phyloP scores from a whole-genome alignment of 140 eudicot species.

The Cichorium intybus region DNA sequence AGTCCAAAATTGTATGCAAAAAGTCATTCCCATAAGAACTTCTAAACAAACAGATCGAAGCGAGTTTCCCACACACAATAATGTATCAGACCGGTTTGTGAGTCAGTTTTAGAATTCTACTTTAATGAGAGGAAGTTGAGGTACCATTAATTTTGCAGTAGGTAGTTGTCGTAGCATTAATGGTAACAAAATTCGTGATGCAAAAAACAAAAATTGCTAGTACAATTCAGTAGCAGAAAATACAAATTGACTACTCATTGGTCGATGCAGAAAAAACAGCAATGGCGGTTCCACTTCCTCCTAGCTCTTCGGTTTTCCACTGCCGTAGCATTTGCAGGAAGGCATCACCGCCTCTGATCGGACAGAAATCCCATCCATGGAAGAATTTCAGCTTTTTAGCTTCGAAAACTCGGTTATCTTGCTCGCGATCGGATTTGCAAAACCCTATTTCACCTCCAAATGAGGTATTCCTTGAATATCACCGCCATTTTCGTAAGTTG shows the following conservation, averaged over 20 bases:
- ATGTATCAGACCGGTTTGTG: no score
- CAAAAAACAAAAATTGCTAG: neutral
- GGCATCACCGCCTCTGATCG: slow-evolving; percentile 16
- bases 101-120: no score
- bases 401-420: slow-evolving; percentile 16
- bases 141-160: neutral
- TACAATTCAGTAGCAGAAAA: slow-evolving; percentile 2
- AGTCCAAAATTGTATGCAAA: no score
- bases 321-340: neutral
- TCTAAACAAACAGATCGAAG: no score
- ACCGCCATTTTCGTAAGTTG: neutral
- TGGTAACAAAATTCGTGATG: neutral
- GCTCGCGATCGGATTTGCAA: slow-evolving; percentile 22
- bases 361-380: neutral
- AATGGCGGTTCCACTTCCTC: slow-evolving; percentile 20
- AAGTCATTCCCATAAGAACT: no score
- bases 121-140: slow-evolving; percentile 24
- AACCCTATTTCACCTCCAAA: slow-evolving; percentile 31
- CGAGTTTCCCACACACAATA: no score
- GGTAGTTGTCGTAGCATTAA: slow-evolving; percentile 1
- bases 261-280: slow-evolving; percentile 2
- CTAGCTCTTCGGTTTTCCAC: slow-evolving; percentile 7
- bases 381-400: slow-evolving; percentile 11
- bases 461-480: slow-evolving; percentile 20
- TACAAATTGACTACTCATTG: neutral